Conservation (phyloP, 176 grass and related monocot genomes). For the Pontederia crassipes region DNA sequence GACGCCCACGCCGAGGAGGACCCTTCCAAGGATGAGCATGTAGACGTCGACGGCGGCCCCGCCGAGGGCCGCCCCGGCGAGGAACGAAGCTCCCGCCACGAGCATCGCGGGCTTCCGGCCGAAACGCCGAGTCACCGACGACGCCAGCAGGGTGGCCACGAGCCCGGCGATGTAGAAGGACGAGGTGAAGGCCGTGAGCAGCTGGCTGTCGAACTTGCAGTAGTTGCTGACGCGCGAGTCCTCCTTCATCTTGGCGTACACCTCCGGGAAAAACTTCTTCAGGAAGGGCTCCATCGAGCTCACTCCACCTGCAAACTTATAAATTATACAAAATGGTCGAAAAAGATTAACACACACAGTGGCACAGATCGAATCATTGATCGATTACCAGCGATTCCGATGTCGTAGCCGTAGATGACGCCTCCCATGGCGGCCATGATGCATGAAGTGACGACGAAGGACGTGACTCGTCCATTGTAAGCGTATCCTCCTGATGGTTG, state of each 20-base stretch:
- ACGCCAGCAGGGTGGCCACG: conserved; percentile 39
- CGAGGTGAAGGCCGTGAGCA: conserved; percentile 70
- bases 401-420: conserved; percentile 74
- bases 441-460: conserved; percentile 54
- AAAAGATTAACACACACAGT: background rate
- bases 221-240: conserved; percentile 15
- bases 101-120: conserved; percentile 36
- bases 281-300: conserved; percentile 75
- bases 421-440: conserved; percentile 78
- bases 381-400: conserved; percentile 43
- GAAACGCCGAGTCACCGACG: conserved; percentile 27
- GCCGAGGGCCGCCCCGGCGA: conserved; percentile 29
- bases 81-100: conserved; percentile 49
- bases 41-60: conserved; percentile 37
- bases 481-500: background rate
- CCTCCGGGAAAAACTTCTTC: conserved; percentile 56
- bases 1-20: conserved; percentile 56
- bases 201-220: conserved; percentile 3
- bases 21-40: conserved; percentile 52
- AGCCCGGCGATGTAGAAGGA: conserved; percentile 60
- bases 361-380: background rate
- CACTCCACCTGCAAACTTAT: conserved; percentile 37
- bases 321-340: background rate
- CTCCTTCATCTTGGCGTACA: conserved; percentile 43
- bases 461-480: conserved; percentile 32